Evolutionary conservation across 139 green algal species (phyloP).

Genomic region (Tetratostichococcus sp.): DNA sequence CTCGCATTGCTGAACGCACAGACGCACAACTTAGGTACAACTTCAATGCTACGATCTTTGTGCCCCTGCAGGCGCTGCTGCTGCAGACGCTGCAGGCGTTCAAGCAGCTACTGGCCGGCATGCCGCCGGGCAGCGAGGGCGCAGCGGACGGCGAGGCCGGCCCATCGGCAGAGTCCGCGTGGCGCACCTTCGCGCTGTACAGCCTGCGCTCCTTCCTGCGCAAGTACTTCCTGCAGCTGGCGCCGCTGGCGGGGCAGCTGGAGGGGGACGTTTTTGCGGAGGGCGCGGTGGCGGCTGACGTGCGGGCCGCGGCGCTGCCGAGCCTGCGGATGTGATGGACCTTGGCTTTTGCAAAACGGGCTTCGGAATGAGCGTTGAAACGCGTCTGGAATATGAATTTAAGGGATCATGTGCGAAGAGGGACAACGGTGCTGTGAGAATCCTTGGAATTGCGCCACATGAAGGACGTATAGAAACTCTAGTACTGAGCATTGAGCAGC

Average conservation of each 20-base stretch:
- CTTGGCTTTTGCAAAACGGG: too few relatives aligned
- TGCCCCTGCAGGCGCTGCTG: neutral
- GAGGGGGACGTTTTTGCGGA: neutral
- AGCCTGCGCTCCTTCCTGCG: constrained; percentile 2
- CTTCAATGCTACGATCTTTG: too few relatives aligned
- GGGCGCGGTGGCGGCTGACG: neutral
- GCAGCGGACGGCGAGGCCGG: neutral
- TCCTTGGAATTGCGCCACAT: too few relatives aligned
- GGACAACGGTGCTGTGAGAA: too few relatives aligned
- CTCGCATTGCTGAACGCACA: neutral
- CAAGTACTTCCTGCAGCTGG: neutral
- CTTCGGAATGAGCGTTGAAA: too few relatives aligned
- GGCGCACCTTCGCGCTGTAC: neutral
- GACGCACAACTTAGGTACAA: too few relatives aligned
- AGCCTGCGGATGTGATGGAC: neutral
- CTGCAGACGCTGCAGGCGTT: neutral
- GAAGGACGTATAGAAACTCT: too few relatives aligned
- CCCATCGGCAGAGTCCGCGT: neutral
- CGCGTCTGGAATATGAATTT: too few relatives aligned
- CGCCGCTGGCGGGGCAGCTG: neutral
- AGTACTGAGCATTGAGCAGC: too few relatives aligned
- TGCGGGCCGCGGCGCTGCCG: neutral
- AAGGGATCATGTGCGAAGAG: too few relatives aligned
- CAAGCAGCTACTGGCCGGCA: neutral
- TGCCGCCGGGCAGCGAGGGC: neutral